phyloP scores from a whole-genome alignment of 2,329 filamentous ascomycete species.

The Ceratocystis destructans region DNA sequence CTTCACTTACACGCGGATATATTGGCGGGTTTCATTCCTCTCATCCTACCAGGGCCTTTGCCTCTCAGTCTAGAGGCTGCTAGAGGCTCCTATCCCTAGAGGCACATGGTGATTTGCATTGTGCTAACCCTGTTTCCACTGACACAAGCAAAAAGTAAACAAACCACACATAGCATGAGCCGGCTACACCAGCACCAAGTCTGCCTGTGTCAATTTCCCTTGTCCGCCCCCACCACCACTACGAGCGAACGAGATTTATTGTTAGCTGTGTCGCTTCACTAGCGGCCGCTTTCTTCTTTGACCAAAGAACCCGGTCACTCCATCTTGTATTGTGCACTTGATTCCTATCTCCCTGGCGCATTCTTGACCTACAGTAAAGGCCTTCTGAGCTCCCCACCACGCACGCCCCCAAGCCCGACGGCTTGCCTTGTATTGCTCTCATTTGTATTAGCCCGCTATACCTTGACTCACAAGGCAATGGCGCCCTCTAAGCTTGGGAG shows the following conservation, averaged over 20 bases:
- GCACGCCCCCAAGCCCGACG: not conserved
- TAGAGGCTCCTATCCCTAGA: not conserved
- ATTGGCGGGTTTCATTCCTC: not conserved
- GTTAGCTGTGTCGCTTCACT: not conserved
- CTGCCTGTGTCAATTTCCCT: not conserved
- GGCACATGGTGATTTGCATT: not conserved
- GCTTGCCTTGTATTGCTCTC: too few species aligned
- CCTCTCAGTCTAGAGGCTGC: not conserved
- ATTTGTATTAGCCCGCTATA: too few species aligned
- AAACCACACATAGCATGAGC: not conserved
- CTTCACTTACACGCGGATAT: not conserved
- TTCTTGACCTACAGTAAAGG: not conserved
- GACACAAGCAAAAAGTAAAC: not conserved
- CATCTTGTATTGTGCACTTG: constrained; percentile 7
- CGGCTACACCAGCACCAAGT: not conserved
- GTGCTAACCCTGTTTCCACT: not conserved
- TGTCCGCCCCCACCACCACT: not conserved
- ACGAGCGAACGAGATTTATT: not conserved
- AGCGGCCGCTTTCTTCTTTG: not conserved
- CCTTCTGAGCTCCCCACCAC: not conserved
- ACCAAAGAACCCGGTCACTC: not conserved
- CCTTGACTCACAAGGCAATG: not conserved
- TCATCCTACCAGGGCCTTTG: not conserved
- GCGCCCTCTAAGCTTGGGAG: constrained; percentile 28
- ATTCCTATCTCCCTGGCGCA: constrained; percentile 20